Evolutionary conservation across 1,284 basidiomycete genomes (phyloP).

Genomic region (Xerocomus amazonicus): DNA sequence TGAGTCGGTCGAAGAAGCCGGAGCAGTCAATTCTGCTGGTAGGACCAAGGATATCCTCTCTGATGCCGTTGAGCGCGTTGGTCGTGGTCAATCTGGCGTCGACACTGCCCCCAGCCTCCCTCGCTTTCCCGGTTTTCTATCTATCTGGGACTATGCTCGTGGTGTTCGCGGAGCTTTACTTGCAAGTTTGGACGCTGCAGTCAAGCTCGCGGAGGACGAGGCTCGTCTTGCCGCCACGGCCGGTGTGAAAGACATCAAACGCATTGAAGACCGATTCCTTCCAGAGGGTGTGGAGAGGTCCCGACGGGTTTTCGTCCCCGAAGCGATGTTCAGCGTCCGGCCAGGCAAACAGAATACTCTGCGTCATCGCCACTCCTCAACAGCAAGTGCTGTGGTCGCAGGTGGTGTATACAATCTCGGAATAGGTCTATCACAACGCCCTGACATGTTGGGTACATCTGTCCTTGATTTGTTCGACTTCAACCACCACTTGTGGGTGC

Average conservation of each 20-base stretch:
- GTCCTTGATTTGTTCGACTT: constrained; percentile 88
- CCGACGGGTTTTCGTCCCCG: constrained; percentile 86
- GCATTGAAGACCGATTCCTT: constrained; percentile 76
- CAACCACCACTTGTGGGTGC: constrained; percentile 71
- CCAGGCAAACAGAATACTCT: constrained; percentile 46
- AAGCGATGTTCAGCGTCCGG: constrained; percentile 87
- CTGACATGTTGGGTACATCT: constrained; percentile 69
- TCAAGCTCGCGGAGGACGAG: constrained; percentile 81
- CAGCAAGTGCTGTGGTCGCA: constrained; percentile 58
- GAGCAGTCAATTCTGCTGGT: constrained; percentile 53
- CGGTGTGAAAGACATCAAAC: constrained; percentile 69
- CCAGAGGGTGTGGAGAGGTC: constrained; percentile 80
- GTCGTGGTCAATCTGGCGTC: constrained; percentile 67
- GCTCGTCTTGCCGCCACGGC: constrained; percentile 68
- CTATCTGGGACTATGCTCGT: constrained; percentile 85
- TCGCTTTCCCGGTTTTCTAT: constrained; percentile 82
- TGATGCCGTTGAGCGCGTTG: constrained; percentile 77
- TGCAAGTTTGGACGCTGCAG: constrained; percentile 78
- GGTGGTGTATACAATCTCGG: constrained; percentile 72
- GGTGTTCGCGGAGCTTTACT: constrained; percentile 83
- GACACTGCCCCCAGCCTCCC: constrained; percentile 62
- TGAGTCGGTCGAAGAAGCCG: constrained; percentile 78
- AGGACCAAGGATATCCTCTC: constrained; percentile 61
- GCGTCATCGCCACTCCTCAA: constrained; percentile 41
- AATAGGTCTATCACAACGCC: constrained; percentile 66